Evolutionary conservation across 352 stramenopile genomes (phyloP), one percentile per base, ranked within the genome.

Genomic region (Globisporangium radiosum): DNA sequence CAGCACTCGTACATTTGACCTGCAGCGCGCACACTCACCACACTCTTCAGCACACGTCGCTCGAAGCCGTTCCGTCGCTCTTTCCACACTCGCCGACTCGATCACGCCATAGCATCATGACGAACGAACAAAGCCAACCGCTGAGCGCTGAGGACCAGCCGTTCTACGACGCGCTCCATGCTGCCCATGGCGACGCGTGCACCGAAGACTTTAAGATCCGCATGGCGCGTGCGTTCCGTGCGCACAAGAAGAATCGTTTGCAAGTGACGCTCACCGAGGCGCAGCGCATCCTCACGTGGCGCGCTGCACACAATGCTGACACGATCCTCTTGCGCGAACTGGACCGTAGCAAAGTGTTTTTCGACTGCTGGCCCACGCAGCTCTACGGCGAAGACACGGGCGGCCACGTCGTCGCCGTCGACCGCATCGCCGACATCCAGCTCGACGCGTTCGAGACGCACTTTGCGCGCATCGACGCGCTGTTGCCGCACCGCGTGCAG

Each of bases 361-460:
- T 76, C 45, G 71, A 88, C n/a, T 87, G 62, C 56, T 91, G 81
- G 78, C 80, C 71, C 0, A 75, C 62, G 4, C 73, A 76, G 54
- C 63, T 89, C 25, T 88, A 89, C 57, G 81, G 84, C 33, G 80
- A 91, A 64, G 84, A 94, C 65, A 72, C 64, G 15, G 75, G 87
- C 10, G 81, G 84, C 4, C 81, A 94, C 62, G 37, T 92, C 11
- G 76, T 94, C 48, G 74, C 70, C 0, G 69, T 90, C 14, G 84
- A 94, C 37, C 80, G 77, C 52, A 59, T 92, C 50, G 67, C 62
- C 1, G 81, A 91, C 25, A 90, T 92, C 56, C 75, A 83, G 36
- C 40, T 81, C 8, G 80, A 90, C 15, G 69, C 70, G 1, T 76
- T 88, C 58, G 72, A 85, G 52, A 76, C 78, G 56, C 69, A 78